Evolutionary conservation across 2,329 filamentous ascomycete genomes (phyloP).

Genomic region (Acarospora socialis): DNA sequence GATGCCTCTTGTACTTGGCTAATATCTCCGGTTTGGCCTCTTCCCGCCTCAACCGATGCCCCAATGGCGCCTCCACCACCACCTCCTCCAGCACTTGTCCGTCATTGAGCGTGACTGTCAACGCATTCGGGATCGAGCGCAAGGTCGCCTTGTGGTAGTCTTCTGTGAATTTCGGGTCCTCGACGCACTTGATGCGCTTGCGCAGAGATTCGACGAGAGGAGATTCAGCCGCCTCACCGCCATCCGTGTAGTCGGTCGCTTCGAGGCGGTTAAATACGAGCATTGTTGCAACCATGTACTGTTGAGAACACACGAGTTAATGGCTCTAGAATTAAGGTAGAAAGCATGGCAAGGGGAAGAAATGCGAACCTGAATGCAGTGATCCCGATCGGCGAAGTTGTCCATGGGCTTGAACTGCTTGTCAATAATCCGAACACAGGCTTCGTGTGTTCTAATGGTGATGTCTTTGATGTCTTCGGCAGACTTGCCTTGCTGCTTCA

Average conservation of each 20-base stretch:
- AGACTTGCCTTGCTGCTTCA: slow-evolving; percentile 74
- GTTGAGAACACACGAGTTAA: slow-evolving; percentile 15
- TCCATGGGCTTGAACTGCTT: slow-evolving; percentile 99
- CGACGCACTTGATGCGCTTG: slow-evolving; percentile 87
- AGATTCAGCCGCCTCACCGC: slow-evolving; percentile 79
- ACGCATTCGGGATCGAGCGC: slow-evolving; percentile 92
- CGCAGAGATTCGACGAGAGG: slow-evolving; percentile 80
- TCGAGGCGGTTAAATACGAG: slow-evolving; percentile 87
- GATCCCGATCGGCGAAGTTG: slow-evolving; percentile 98
- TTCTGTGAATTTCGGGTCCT: slow-evolving; percentile 84
- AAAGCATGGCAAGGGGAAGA: neutral
- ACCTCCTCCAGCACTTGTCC: slow-evolving; percentile 84
- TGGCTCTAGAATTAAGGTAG: slow-evolving; percentile 1
- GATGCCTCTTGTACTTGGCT: slow-evolving; percentile 86
- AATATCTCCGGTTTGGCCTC: slow-evolving; percentile 97
- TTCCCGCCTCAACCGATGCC: slow-evolving; percentile 77
- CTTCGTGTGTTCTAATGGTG: slow-evolving; percentile 93
- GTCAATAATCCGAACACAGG: slow-evolving; percentile 97
- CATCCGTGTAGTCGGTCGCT: slow-evolving; percentile 86
- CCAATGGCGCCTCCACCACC: slow-evolving; percentile 83
- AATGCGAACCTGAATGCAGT: slow-evolving; percentile 68
- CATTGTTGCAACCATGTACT: slow-evolving; percentile 96
- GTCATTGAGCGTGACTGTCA: slow-evolving; percentile 89
- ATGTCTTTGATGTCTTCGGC: slow-evolving; percentile 87
- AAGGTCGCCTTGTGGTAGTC: slow-evolving; percentile 92